phyloP scores from a whole-genome alignment of 768 basidiomycete genomes.

The Boletus vinaceobasis region DNA sequence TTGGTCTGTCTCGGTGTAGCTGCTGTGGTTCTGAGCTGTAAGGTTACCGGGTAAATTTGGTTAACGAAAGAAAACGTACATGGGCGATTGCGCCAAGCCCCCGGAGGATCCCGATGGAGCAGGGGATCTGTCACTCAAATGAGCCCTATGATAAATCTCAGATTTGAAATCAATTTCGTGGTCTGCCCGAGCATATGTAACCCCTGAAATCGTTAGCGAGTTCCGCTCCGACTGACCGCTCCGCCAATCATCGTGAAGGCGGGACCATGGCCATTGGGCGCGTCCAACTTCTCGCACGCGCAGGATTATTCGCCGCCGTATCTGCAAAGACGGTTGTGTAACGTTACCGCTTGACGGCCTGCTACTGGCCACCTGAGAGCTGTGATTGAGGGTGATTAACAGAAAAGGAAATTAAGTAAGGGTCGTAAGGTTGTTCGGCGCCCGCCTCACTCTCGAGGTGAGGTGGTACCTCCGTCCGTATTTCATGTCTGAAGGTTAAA shows the following conservation, averaged over 20 bases:
- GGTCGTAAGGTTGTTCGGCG: neutral
- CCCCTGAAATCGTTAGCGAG: conserved; percentile 21
- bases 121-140: conserved; percentile 14
- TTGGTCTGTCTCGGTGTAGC: neutral
- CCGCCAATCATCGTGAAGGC: conserved; percentile 3
- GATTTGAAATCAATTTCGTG: conserved; percentile 21
- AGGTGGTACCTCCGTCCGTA: neutral
- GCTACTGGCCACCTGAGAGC: neutral
- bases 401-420: neutral
- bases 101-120: conserved; percentile 24
- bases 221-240: conserved; percentile 1
- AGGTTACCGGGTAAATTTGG: conserved; percentile 18
- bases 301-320: neutral
- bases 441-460: neutral
- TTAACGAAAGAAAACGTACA: conserved; percentile 8
- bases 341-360: neutral
- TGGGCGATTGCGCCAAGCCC: conserved; percentile 19
- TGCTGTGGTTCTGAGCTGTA: conserved; percentile 2
- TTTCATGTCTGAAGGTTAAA: neutral
- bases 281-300: neutral
- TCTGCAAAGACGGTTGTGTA: neutral
- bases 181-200: conserved; percentile 8
- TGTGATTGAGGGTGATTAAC: neutral
- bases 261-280: neutral
- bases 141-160: conserved; percentile 26